Conservation (phyloP, 257 asterid genomes). For the Schizonepeta tenuifolia region DNA sequence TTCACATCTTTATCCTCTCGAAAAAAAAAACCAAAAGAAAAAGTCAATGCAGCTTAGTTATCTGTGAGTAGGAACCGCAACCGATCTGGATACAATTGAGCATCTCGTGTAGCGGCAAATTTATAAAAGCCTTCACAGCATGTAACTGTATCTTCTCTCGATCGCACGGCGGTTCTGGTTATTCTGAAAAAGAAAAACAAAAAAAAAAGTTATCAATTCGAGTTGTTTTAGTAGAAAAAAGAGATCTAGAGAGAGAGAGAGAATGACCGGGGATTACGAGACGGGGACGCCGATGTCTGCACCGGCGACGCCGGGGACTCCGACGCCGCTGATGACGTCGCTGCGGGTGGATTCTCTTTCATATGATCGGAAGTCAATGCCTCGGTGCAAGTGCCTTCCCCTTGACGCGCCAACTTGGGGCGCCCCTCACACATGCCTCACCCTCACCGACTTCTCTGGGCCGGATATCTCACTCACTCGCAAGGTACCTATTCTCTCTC, state of each 20-base stretch:
- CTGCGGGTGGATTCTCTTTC: constrained; percentile 70
- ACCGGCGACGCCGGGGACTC: constrained; percentile 94
- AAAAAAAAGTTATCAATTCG: not conserved
- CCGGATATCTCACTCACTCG: constrained; percentile 87
- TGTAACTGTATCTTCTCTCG: constrained; percentile 35
- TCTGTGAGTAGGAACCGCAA: constrained; percentile 4
- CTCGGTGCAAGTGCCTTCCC: constrained; percentile 90
- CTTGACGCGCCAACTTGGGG: constrained; percentile 74
- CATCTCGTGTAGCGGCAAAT: constrained; percentile 49
- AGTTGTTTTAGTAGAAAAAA: not conserved
- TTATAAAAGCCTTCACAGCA: constrained; percentile 48
- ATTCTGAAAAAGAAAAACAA: not conserved
- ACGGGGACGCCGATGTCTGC: constrained; percentile 56
- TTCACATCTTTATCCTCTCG: not conserved
- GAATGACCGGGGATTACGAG: constrained; percentile 69
- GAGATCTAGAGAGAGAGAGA: not conserved
- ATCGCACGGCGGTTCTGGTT: not conserved
- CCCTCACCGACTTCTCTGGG: constrained; percentile 60
- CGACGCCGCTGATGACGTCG: constrained; percentile 66
- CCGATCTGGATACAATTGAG: constrained; percentile 48
- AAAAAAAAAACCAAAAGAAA: constrained; percentile 32
- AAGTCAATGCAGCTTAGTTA: not conserved
- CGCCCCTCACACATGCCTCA: constrained; percentile 74
- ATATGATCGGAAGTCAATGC: constrained; percentile 88
- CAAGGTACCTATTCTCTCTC: constrained; percentile 50